Evolutionary conservation across 169 alveolate genomes (phyloP), one percentile per base, ranked within the genome.

Genomic region (Haemoproteus tartakovskyi): DNA sequence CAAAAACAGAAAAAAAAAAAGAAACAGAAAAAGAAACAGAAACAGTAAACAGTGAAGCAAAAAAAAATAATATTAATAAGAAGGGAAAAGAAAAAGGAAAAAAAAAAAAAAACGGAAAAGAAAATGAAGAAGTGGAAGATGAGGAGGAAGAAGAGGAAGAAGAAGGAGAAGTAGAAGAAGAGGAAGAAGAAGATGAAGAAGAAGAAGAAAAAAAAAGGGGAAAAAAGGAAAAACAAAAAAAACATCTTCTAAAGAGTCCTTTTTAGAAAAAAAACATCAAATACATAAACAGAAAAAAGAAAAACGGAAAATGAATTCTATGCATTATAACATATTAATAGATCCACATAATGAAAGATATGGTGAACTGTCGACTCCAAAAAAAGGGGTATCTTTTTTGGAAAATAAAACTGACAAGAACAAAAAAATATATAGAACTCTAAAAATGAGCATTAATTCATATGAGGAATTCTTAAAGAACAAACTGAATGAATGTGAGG

Each of bases 401-500:
- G n/a, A n/a, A n/a, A n/a, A n/a, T n/a, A 33, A 9, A 6, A 9
- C 5, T 33, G 9, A 33, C 5, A 14, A 40, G 19, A 46, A 74
- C 54, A 57, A 74, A 2, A 47, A 27, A 9, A 12, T 74, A 18
- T 30, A 74, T 29, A 74, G 46, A 18, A 45, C 62, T 21, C 33
- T 74, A 11, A 74, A 74, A 57, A 57, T 74, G 18, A 74, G 22
- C 16, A 37, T 74, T 4, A 74, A 74, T 41, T 57, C 48, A 33
- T 26, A 74, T 45, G 78, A 74, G 27, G 78, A 74, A 8, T 57
- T 57, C 19, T 47, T 74, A 5, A 74, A 74, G 36, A 54, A 2
- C 27, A 74, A 74, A 22, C 16, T 74, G 29, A 45, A 27, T 26
- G 59, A 74, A 45, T 74, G 84, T 45, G 38, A 57, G 27, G 26